Percentiles rank a stretch among this genome's conserved stretches.
phyloP scores from a whole-genome alignment of 139 green algal genomes.

The Gonium pectorale region DNA sequence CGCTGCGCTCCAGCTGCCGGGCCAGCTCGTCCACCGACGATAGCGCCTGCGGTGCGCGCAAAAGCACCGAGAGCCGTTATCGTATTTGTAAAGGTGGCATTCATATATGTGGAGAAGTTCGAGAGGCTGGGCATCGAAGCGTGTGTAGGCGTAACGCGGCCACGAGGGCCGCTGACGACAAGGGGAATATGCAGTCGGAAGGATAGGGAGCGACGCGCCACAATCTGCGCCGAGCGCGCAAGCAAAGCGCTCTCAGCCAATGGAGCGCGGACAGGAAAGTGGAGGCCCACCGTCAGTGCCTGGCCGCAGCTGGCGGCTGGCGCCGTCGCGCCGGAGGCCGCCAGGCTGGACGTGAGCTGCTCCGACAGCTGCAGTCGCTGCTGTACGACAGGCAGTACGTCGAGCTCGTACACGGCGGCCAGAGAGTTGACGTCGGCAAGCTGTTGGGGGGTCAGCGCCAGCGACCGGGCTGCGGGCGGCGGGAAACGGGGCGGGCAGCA shows the following conservation, averaged over 20 bases:
- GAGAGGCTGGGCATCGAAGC: too few relatives aligned
- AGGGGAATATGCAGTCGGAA: too few relatives aligned
- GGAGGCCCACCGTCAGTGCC: neutral
- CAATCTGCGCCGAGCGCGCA: too few relatives aligned
- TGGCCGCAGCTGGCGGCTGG: neutral
- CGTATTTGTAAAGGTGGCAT: too few relatives aligned
- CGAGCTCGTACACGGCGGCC: neutral
- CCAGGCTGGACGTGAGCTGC: neutral
- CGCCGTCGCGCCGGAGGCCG: neutral
- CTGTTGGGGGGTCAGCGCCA: neutral
- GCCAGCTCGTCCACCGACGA: slow-evolving; percentile 21
- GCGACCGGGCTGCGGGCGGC: neutral
- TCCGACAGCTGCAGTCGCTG: slow-evolving; percentile 4
- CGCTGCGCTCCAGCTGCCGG: slow-evolving; percentile 12
- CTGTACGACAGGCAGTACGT: neutral
- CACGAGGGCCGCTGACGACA: too few relatives aligned
- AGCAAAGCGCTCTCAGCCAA: too few relatives aligned
- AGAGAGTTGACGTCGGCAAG: neutral
- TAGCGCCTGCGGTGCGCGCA: neutral
- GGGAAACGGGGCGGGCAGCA: neutral
- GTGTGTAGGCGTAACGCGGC: too few relatives aligned
- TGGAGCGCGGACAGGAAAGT: too few relatives aligned
- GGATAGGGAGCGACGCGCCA: too few relatives aligned
- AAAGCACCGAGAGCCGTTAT: too few relatives aligned
- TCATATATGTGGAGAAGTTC: too few relatives aligned